Percentiles rank a stretch among this genome's conserved stretches.
Conservation (phyloP, 768 basidiomycete genomes). For the Mycena sanguinolenta region DNA sequence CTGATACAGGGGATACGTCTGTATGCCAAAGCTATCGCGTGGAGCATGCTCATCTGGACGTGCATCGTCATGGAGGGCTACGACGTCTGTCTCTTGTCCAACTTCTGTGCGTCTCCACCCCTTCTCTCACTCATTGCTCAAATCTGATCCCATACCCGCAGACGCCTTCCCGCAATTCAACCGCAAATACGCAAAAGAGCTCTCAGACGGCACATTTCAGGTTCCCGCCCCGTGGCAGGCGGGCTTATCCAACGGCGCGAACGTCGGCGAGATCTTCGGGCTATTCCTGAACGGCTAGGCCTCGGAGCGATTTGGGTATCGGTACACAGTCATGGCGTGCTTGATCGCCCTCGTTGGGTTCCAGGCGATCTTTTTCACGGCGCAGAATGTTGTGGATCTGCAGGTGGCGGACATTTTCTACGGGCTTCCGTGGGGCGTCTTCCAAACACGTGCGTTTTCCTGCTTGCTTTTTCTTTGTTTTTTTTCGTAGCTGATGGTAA, state of each 20-base stretch:
- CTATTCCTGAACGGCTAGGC: conserved; percentile 38
- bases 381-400: conserved; percentile 27
- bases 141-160: background rate
- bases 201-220: conserved; percentile 35
- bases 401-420: conserved; percentile 37
- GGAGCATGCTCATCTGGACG: conserved; percentile 39
- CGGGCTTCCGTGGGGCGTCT: conserved; percentile 38
- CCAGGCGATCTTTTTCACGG: conserved; percentile 38
- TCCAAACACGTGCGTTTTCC: conserved; percentile 35
- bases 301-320: conserved; percentile 37
- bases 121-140: background rate
- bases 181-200: conserved; percentile 34
- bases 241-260: conserved; percentile 37
- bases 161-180: conserved; percentile 42
- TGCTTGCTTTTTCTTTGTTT: background rate
- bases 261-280: conserved; percentile 39
- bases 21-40: conserved; percentile 39
- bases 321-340: conserved; percentile 38
- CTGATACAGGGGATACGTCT: conserved; percentile 32
- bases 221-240: conserved; percentile 38
- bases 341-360: conserved; percentile 29
- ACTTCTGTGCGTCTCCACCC: conserved; percentile 32
- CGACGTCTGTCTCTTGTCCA: conserved; percentile 37
- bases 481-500: background rate
- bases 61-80: conserved; percentile 41